Evolutionary conservation across 1,139 yeast genomes (phyloP).

Genomic region (Saccharomyces hybrid): DNA sequence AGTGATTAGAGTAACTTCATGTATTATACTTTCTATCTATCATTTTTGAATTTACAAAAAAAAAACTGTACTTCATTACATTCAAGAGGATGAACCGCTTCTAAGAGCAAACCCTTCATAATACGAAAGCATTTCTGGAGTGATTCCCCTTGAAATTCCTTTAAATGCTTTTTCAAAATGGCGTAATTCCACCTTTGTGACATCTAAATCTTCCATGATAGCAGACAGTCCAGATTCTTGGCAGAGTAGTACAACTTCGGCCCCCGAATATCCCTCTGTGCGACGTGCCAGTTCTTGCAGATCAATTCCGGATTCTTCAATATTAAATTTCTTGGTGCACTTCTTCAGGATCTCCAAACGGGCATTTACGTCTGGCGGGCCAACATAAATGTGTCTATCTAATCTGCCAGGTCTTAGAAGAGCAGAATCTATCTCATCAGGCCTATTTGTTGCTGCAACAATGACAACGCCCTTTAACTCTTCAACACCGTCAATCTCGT

Average conservation of each 20-base stretch:
- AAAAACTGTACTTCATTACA: background rate
- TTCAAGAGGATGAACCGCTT: conserved; percentile 20
- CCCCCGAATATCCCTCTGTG: conserved; percentile 93
- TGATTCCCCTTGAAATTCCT: conserved; percentile 69
- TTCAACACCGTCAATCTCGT: conserved; percentile 95
- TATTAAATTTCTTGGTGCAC: conserved; percentile 49
- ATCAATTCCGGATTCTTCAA: conserved; percentile 38
- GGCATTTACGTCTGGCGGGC: conserved; percentile 81
- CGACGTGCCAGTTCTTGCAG: conserved; percentile 44
- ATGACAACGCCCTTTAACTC: conserved; percentile 86
- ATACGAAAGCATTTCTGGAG: conserved; percentile 72
- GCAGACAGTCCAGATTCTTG: conserved; percentile 95
- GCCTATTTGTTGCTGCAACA: conserved; percentile 92
- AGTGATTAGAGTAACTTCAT: background rate
- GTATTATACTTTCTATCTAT: background rate
- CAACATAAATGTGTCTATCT: conserved; percentile 84
- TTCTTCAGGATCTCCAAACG: conserved; percentile 68
- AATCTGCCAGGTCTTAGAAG: conserved; percentile 87
- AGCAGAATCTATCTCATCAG: conserved; percentile 87
- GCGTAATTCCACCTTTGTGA: conserved; percentile 43
- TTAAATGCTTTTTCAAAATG: conserved; percentile 69
- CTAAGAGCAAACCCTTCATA: conserved; percentile 54
- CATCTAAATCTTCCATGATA: conserved; percentile 63
- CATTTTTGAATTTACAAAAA: background rate
- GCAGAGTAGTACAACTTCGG: conserved; percentile 83